These are phyloP conservation scores for Nothophoma quercina DNA, from an alignment of 2,329 filamentous ascomycete species.

Conservation along the genomic window DNA sequence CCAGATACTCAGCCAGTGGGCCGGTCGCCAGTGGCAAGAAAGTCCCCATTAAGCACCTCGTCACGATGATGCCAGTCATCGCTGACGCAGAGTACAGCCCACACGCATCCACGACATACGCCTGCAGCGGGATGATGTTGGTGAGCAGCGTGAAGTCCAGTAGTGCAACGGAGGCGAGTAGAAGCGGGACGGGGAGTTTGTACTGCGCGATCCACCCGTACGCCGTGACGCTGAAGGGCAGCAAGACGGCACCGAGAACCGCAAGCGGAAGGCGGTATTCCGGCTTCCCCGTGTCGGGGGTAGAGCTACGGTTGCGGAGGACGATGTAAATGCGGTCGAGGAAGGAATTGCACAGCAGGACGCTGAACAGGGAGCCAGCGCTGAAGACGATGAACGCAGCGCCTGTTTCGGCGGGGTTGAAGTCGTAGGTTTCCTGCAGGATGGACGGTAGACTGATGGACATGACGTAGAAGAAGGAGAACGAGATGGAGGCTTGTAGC, in stretches of 20 bases:
- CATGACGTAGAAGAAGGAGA: slow-evolving; percentile 57
- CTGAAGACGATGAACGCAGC: slow-evolving; percentile 64
- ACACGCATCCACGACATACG: slow-evolving; percentile 66
- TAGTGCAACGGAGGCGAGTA: slow-evolving; percentile 56
- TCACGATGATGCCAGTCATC: slow-evolving; percentile 64
- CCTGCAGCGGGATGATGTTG: slow-evolving; percentile 59
- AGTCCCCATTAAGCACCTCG: slow-evolving; percentile 63
- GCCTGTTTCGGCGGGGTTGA: slow-evolving; percentile 61
- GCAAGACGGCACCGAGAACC: slow-evolving; percentile 55
- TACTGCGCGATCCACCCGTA: slow-evolving; percentile 63
- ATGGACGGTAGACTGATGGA: slow-evolving; percentile 56
- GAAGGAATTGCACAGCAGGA: slow-evolving; percentile 58
- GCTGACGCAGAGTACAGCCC: slow-evolving; percentile 65
- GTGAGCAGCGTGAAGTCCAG: slow-evolving; percentile 59
- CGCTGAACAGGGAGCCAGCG: slow-evolving; percentile 57
- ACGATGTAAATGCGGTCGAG: slow-evolving; percentile 64
- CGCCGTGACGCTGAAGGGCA: slow-evolving; percentile 56
- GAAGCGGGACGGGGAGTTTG: slow-evolving; percentile 51
- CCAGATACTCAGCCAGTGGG: slow-evolving; percentile 58
- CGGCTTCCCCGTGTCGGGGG: slow-evolving; percentile 55
- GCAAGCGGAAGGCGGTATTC: slow-evolving; percentile 64
- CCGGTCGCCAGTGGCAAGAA: slow-evolving; percentile 63
- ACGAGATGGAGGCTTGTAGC: slow-evolving; percentile 53
- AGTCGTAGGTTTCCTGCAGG: slow-evolving; percentile 50
- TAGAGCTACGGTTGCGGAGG: slow-evolving; percentile 50